Percentiles rank a stretch among this genome's conserved stretches.
Evolutionary conservation across 2,329 filamentous ascomycete genomes (phyloP).

Genomic region (Diaporthe sp.): DNA sequence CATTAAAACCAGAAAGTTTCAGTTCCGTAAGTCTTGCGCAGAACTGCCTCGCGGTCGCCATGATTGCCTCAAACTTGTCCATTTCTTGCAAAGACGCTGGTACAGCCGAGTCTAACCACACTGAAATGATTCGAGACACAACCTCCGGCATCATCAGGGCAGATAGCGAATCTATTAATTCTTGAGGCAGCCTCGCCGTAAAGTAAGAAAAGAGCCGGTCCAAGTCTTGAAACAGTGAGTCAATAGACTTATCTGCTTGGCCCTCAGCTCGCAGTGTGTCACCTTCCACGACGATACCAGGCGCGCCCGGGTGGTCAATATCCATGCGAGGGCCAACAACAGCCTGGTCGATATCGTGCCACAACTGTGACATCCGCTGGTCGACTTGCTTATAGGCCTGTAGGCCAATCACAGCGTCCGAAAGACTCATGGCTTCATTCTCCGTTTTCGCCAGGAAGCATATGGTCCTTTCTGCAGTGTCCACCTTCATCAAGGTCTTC

Average conservation of each 20-base stretch:
- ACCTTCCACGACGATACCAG: conserved; percentile 53
- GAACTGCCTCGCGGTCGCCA: conserved; percentile 74
- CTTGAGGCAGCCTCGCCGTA: conserved; percentile 60
- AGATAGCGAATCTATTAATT: conserved; percentile 71
- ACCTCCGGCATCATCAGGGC: conserved; percentile 77
- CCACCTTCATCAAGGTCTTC: conserved; percentile 73
- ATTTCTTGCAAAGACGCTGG: conserved; percentile 80
- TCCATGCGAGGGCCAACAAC: conserved; percentile 71
- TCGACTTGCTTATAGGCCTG: conserved; percentile 71
- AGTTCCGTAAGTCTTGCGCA: conserved; percentile 70
- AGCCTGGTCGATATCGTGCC: conserved; percentile 70
- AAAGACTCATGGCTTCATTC: conserved; percentile 63
- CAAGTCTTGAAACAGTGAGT: conserved; percentile 65
- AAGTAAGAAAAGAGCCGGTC: conserved; percentile 63
- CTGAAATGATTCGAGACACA: conserved; percentile 73
- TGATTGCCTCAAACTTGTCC: conserved; percentile 74
- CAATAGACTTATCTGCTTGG: conserved; percentile 55
- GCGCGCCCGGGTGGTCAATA: conserved; percentile 46
- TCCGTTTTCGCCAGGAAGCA: conserved; percentile 63
- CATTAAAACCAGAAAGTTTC: conserved; percentile 70
- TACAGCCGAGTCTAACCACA: conserved; percentile 81
- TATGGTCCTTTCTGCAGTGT: conserved; percentile 65
- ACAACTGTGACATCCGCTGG: conserved; percentile 68
- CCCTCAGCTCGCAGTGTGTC: conserved; percentile 57
- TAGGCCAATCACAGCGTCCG: conserved; percentile 65